Evolutionary conservation across 1,284 basidiomycete species (phyloP), one percentile per base, ranked within the genome.

Genomic region (Sanghuangporus sanghuang): DNA sequence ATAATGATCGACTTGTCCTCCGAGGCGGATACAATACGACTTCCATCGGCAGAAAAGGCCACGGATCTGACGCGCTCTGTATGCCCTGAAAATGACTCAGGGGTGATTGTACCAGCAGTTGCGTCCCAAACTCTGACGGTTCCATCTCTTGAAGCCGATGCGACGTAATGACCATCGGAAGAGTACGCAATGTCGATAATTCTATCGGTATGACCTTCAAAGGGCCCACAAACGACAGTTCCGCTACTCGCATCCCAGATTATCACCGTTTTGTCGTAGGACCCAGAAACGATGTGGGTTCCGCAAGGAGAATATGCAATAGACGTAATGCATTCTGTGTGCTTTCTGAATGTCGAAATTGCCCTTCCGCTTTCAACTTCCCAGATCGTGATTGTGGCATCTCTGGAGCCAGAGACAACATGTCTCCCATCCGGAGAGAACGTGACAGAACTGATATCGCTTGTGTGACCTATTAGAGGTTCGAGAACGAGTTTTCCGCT

Each of bases 31-130:
- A 36, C 59, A n/a, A 67, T 54, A 2, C 6, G 21, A 18, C 21
- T 57, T 44, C 64, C 54, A 57, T 67, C 63, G 12, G 53, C 53
- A 1, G 64, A 50, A 48, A 66, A 64, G 50, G 56, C 36, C 3
- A 64, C 58, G 11, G 57, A 55, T 12, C 9, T 5, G 50, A 64
- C 59, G 11, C 11, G 42, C 23, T 23, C 23, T 23, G 23, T 23
- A 23, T 23, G 23, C 23, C 23, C 23, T 23, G 23, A 23, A 23
- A 23, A 23, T 23, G 23, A 23, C 23, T 23, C 23, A 23, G 23
- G 23, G 23, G 23, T 23, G 2, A 1, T 23, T 23, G 23, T 23
- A 23, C 23, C 23, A 23, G 23, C 23, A 23, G 23, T 2, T 23
- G 23, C 23, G 23, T 23, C 23, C 23, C 23, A 23, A 23, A 23